Percentiles rank a stretch among this genome's conserved stretches.
Conservation (phyloP, 2,329 filamentous ascomycete species). For the Arthrocladium fulminans region DNA sequence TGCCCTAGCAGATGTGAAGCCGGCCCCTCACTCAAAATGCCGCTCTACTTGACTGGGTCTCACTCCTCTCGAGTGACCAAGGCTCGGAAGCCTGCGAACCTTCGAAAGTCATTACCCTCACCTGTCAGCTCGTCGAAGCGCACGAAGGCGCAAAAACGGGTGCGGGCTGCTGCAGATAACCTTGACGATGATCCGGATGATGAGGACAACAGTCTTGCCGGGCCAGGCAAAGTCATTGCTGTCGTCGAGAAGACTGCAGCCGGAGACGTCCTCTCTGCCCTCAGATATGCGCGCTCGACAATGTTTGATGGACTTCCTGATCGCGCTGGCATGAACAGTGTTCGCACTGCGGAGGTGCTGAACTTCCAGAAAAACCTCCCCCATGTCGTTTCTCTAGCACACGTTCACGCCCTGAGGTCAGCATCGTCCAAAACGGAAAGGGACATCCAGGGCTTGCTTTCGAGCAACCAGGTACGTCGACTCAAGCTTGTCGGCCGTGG, state of each 20-base stretch:
- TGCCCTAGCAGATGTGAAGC: constrained; percentile 68
- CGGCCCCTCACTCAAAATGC: constrained; percentile 57
- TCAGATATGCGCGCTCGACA: constrained; percentile 42
- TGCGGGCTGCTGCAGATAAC: constrained; percentile 18
- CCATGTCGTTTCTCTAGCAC: constrained; percentile 50
- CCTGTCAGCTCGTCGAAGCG: constrained; percentile 35
- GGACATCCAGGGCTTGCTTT: constrained; percentile 47
- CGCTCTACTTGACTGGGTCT: constrained; percentile 40
- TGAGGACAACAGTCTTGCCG: constrained; percentile 35
- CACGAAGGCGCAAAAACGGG: constrained; percentile 29
- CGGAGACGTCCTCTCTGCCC: constrained; percentile 44
- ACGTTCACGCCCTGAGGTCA: constrained; percentile 49
- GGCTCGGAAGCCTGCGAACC: constrained; percentile 21
- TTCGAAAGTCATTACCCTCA: constrained; percentile 25
- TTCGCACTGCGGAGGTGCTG: constrained; percentile 50
- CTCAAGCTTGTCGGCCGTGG: constrained; percentile 50
- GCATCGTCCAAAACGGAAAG: constrained; percentile 52
- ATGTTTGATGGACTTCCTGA: constrained; percentile 52
- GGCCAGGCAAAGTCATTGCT: constrained; percentile 43
- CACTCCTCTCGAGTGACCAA: constrained; percentile 40
- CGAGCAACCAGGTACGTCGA: constrained; percentile 44
- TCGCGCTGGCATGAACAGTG: constrained; percentile 53
- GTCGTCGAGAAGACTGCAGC: constrained; percentile 40
- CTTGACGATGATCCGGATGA: constrained; percentile 23
- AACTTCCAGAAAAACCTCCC: constrained; percentile 48